Conservation (phyloP, 2,329 filamentous ascomycete species). For the Xylaria sp. region DNA sequence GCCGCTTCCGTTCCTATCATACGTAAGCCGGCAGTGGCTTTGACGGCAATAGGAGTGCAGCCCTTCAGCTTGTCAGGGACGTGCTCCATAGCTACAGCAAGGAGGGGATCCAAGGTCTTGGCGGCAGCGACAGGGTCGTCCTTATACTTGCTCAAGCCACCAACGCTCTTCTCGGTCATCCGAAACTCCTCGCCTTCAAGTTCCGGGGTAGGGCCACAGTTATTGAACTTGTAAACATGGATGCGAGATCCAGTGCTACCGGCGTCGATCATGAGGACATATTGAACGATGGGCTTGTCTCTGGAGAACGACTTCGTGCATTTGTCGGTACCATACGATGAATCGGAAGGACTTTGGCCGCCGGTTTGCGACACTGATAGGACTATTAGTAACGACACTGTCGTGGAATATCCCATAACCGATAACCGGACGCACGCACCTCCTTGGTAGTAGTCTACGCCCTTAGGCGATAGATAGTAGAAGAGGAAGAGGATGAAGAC, state of each 20-base stretch:
- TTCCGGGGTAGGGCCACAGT: conserved; percentile 94
- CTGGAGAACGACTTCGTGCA: conserved; percentile 87
- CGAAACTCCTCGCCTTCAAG: conserved; percentile 93
- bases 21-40: conserved; percentile 93
- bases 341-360: conserved; percentile 68
- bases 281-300: conserved; percentile 94
- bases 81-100: conserved; percentile 84
- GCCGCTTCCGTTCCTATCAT: conserved; percentile 85
- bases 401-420: background rate
- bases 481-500: conserved; percentile 70
- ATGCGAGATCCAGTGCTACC: conserved; percentile 98
- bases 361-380: conserved; percentile 46
- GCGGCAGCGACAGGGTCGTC: conserved; percentile 88
- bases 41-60: conserved; percentile 97
- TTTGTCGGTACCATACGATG: conserved; percentile 73
- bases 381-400: conserved; percentile 39
- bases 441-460: conserved; percentile 64
- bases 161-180: conserved; percentile 88
- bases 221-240: conserved; percentile 99
- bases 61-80: conserved; percentile 89
- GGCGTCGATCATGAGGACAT: conserved; percentile 98
- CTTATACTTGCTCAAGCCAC: conserved; percentile 87
- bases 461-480: conserved; percentile 71
- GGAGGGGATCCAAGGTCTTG: conserved; percentile 85
- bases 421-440: conserved; percentile 50